phyloP scores from a whole-genome alignment of 306 rosid genomes.

The Echinosophora koreensis region DNA sequence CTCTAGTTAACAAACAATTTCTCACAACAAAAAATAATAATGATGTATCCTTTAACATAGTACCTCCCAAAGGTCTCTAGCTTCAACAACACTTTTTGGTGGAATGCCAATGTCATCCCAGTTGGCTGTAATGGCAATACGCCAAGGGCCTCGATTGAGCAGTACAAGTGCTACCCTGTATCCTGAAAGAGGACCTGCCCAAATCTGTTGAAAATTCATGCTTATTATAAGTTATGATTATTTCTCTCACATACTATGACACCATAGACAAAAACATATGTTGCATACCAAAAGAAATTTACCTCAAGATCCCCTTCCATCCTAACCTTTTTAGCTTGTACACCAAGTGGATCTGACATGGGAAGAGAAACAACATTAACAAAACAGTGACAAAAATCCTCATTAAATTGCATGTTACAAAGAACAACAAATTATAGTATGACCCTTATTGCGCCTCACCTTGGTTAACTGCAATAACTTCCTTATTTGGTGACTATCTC shows the following conservation, averaged over 20 bases:
- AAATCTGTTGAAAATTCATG: slow-evolving; percentile 58
- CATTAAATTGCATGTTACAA: background rate
- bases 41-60: background rate
- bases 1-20: too few species aligned
- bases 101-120: slow-evolving; percentile 97
- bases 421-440: background rate
- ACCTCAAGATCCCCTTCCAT: slow-evolving; percentile 91
- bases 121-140: slow-evolving; percentile 53
- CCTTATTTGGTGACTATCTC: slow-evolving; percentile 73
- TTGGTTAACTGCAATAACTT: slow-evolving; percentile 88
- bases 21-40: too few species aligned
- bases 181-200: slow-evolving; percentile 94
- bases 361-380: background rate
- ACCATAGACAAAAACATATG: background rate
- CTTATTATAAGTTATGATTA: background rate
- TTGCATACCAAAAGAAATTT: slow-evolving; percentile 11
- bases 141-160: slow-evolving; percentile 68
- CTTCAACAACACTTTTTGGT: slow-evolving; percentile 61
- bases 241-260: background rate
- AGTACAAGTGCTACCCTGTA: slow-evolving; percentile 75
- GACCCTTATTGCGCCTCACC: slow-evolving; percentile 51
- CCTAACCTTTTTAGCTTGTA: slow-evolving; percentile 90
- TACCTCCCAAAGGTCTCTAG: slow-evolving; percentile 97
- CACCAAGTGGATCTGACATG: slow-evolving; percentile 75
- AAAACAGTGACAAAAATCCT: background rate